phyloP scores from a whole-genome alignment of 768 basidiomycete genomes.

The Termitomyces sp. region DNA sequence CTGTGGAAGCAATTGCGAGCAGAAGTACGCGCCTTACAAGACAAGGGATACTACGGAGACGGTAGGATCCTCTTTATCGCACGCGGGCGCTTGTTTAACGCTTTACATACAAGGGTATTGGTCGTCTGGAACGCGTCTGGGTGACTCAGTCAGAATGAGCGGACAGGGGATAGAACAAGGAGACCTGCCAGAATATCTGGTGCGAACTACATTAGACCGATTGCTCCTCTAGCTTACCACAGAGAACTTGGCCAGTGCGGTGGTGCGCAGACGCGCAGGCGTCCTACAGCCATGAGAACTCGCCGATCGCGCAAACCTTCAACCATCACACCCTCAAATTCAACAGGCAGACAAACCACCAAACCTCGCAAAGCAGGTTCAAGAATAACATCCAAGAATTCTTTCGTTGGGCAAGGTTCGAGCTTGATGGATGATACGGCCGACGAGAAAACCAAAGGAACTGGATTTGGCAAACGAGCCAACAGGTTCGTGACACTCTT shows the following conservation, averaged over 20 bases:
- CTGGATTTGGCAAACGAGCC: constrained; percentile 71
- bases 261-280: constrained; percentile 64
- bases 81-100: no score
- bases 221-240: background rate
- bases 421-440: constrained; percentile 44
- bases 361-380: constrained; percentile 72
- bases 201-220: constrained; percentile 24
- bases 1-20: constrained; percentile 63
- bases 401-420: constrained; percentile 57
- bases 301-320: constrained; percentile 28
- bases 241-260: constrained; percentile 53
- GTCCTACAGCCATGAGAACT: constrained; percentile 48
- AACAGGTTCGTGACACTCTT: constrained; percentile 41
- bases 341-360: constrained; percentile 58
- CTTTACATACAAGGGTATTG: constrained; percentile 58
- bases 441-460: constrained; percentile 35
- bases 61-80: constrained; percentile 35
- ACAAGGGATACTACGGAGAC: constrained; percentile 78
- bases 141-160: constrained; percentile 48
- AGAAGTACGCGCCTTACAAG: constrained; percentile 70
- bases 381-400: constrained; percentile 58
- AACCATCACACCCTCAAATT: constrained; percentile 45
- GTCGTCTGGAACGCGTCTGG: constrained; percentile 72
- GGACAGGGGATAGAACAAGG: constrained; percentile 43
- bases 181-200: constrained; percentile 78